A percentile compares a stretch with the other conserved stretches of the same genome.
Evolutionary conservation across 164 flowering plant species (phyloP).

Genomic region (Taxillus chinensis): DNA sequence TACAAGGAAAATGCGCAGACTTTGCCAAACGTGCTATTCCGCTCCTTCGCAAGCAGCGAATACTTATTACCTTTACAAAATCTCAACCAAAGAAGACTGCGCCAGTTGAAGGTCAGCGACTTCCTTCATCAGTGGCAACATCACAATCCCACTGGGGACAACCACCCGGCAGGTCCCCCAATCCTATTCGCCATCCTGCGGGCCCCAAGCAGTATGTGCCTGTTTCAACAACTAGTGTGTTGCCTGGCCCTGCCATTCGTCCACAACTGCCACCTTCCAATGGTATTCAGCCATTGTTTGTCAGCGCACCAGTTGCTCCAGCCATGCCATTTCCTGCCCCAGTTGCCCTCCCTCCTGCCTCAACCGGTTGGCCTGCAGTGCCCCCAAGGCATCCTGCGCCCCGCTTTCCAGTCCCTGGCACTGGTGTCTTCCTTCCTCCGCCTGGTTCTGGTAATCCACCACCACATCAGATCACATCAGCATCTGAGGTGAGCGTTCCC

Average conservation of each 20-base stretch:
- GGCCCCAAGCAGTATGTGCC: constrained; percentile 46
- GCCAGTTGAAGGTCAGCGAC: constrained; percentile 23
- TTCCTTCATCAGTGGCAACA: constrained; percentile 20
- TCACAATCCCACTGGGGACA: constrained; percentile 49
- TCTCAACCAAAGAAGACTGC: constrained; percentile 40
- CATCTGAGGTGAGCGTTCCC: constrained; percentile 17
- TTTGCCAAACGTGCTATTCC: constrained; percentile 66
- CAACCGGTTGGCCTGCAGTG: constrained; percentile 54
- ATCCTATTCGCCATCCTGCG: constrained; percentile 37
- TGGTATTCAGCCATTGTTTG: constrained; percentile 52
- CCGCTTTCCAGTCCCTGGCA: constrained; percentile 64
- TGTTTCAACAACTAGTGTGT: constrained; percentile 46
- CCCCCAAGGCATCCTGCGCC: constrained; percentile 53
- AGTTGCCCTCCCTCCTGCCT: constrained; percentile 46
- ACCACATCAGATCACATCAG: constrained; percentile 16
- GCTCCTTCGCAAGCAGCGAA: constrained; percentile 54
- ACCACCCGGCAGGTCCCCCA: constrained; percentile 36
- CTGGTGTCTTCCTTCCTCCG: constrained; percentile 94
- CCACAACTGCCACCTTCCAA: constrained; percentile 43
- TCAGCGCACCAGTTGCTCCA: constrained; percentile 40
- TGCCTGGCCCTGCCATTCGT: constrained; percentile 44
- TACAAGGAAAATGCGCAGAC: constrained; percentile 79
- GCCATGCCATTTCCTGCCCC: constrained; percentile 49
- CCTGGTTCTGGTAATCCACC: constrained; percentile 47
- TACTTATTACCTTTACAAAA: constrained; percentile 62